Percentiles rank a stretch among this genome's conserved stretches.
These are phyloP conservation scores for Groenewaldozyma auringiensis DNA, from an alignment of 1,139 yeast genomes.

Conservation along the genomic window DNA sequence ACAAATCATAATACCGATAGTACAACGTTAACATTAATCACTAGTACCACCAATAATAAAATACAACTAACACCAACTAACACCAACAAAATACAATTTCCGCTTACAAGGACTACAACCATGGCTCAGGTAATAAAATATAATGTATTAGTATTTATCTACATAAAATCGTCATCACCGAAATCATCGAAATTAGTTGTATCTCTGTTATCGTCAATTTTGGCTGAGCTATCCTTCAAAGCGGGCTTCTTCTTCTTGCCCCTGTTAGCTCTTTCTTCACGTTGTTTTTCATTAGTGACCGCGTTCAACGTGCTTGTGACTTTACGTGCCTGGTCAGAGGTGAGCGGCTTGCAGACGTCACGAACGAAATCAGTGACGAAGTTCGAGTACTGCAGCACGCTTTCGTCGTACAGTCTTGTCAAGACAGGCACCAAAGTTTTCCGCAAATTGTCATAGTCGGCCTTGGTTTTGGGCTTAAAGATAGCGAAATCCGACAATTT, in stretches of 20 bases:
- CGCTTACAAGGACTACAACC: no score
- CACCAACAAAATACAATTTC: no score
- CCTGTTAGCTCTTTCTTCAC: conserved; percentile 90
- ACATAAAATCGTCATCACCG: conserved; percentile 88
- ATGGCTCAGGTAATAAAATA: no score
- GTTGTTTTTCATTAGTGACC: conserved; percentile 75
- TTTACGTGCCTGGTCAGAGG: conserved; percentile 76
- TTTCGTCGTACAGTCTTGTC: conserved; percentile 51
- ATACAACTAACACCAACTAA: no score
- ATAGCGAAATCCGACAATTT: conserved; percentile 38
- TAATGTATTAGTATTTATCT: no score
- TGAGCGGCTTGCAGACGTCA: conserved; percentile 73
- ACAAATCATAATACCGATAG: conserved; percentile 87
- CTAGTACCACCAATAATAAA: no score
- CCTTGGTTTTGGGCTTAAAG: conserved; percentile 70
- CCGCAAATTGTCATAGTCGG: conserved; percentile 76
- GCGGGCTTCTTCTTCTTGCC: conserved; percentile 93
- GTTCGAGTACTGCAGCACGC: conserved; percentile 54
- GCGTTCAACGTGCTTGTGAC: conserved; percentile 80
- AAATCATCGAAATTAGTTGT: conserved; percentile 49
- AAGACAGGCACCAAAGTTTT: conserved; percentile 67
- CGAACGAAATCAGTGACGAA: conserved; percentile 82
- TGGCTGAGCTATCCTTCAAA: conserved; percentile 66
- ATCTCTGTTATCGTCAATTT: conserved; percentile 68
- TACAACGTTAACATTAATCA: no score